phyloP scores from a whole-genome alignment of 208 protist genomes.

The Borovskyia barvae region DNA sequence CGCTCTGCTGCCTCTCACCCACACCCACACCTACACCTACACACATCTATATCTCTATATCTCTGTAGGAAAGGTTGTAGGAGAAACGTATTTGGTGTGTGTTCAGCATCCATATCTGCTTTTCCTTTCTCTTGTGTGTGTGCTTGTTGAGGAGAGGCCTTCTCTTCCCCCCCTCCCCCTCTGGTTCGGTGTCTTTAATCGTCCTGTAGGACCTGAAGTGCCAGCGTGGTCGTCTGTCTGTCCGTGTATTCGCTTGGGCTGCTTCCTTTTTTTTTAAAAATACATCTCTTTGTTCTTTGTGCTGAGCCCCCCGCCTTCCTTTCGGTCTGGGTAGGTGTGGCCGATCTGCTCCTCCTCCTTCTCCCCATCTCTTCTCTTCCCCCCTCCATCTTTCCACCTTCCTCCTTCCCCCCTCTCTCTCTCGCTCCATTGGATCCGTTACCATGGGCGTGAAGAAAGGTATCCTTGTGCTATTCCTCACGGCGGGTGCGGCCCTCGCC shows the following conservation, averaged over 20 bases:
- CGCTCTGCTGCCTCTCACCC: too few species aligned
- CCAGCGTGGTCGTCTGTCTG: background rate
- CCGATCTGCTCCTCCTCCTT: background rate
- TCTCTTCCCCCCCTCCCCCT: too few species aligned
- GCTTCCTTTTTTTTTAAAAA: slow-evolving; percentile 1
- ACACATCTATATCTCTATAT: too few species aligned
- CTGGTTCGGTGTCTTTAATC: too few species aligned
- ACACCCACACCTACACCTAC: too few species aligned
- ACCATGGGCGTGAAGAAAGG: slow-evolving; percentile 11
- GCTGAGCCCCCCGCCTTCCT: too few species aligned
- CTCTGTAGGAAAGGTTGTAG: too few species aligned
- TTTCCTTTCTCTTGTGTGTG: too few species aligned
- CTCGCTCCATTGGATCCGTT: background rate
- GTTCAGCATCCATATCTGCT: too few species aligned
- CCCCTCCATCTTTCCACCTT: background rate
- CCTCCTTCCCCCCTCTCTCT: background rate
- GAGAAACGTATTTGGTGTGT: too few species aligned
- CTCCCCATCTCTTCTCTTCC: background rate
- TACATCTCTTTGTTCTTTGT: slow-evolving; percentile 9
- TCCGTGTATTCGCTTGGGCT: background rate
- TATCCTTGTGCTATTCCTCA: slow-evolving; percentile 11
- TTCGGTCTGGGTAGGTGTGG: too few species aligned
- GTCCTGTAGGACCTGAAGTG: background rate
- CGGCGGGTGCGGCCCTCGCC: slow-evolving; percentile 13
- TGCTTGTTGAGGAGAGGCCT: too few species aligned